Base-by-base conservation (phyloP, 257 asterid species). In the Lycium ferocissimum region DNA sequence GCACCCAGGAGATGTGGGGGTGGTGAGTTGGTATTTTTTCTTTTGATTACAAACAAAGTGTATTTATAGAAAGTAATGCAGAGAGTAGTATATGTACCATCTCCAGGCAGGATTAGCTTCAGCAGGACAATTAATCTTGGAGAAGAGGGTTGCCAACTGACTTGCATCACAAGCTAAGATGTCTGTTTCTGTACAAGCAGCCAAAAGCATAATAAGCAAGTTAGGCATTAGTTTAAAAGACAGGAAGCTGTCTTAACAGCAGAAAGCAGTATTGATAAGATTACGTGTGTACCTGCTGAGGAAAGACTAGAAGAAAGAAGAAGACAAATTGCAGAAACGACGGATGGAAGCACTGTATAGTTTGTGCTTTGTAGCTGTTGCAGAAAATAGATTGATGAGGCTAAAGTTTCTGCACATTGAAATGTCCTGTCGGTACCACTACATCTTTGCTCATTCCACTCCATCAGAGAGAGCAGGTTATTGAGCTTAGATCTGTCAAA, bases 41-140 rank as follows among this genome's bases (percentile, higher is more conserved):
- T 53, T 45, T 40, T 37, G 11, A 67, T 35, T 22, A 20, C 7
- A 40, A 22, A 43, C 40, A 20, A 18, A 59, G 57, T 67, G 66
- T 81, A 53, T 67, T 17, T 20, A 65, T 56, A 20, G 49, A 62
- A 79, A 54, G 17, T 33, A 63, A 33, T 56, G 38, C 20, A 73
- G 81, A 85, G 75, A 10, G 6, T 18, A 6, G 81, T 57, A 65
- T 59, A 70, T 81, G 91, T 93, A 96, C 99, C 98, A 94, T 92
- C 96, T 92, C 98, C 98, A 96, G 62, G 91, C 67, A 86, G 95
- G 92, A 89, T 91, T 91, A 76, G 95, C 97, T 92, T 96, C 98
- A 0, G 88, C 91, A 26, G 98, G 98, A 86, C 92, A 86, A 58
- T 63, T 92, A 57, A 96, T 90, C 90, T 89, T 93, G 58, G 90